These are phyloP conservation scores for Sistotremastrum suecicum DNA, from an alignment of 768 basidiomycete genomes.

Conservation along the genomic window DNA sequence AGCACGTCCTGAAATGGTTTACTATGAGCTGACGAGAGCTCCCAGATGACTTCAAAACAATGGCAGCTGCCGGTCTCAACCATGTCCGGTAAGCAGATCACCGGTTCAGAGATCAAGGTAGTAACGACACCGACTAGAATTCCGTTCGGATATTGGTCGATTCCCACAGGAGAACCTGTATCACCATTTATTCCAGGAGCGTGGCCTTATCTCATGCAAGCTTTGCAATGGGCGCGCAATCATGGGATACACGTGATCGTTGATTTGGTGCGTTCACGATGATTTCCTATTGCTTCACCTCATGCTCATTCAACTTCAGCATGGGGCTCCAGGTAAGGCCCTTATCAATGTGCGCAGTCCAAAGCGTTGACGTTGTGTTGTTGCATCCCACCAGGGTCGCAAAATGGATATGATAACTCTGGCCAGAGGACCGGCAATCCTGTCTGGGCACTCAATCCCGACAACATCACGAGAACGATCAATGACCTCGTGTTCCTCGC, in stretches of 20 bases:
- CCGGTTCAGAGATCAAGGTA: background rate
- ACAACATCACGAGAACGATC: conserved; percentile 38
- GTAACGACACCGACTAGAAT: conserved; percentile 27
- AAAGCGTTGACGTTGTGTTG: conserved; percentile 16
- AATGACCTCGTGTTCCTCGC: conserved; percentile 44
- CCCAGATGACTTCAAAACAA: conserved; percentile 56
- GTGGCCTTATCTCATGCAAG: conserved; percentile 51
- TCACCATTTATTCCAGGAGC: conserved; percentile 49
- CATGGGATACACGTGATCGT: conserved; percentile 55
- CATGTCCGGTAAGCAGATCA: conserved; percentile 42
- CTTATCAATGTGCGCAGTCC: background rate
- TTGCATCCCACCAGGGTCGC: conserved; percentile 1
- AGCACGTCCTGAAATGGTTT: no score
- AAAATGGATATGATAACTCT: conserved; percentile 60
- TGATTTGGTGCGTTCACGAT: conserved; percentile 23
- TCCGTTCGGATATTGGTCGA: conserved; percentile 67
- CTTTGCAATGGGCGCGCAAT: conserved; percentile 48
- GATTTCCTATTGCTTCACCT: no score
- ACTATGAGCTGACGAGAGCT: conserved; percentile 17
- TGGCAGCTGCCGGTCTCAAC: conserved; percentile 51
- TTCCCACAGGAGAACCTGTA: conserved; percentile 33
- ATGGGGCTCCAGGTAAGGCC: conserved; percentile 18
- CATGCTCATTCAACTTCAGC: background rate
- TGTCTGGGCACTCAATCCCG: conserved; percentile 34
- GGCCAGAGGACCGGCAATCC: conserved; percentile 45